Evolutionary conservation across 1,139 yeast genomes (phyloP), one percentile per base, ranked within the genome.

Genomic region (Dujonia santamariae): DNA sequence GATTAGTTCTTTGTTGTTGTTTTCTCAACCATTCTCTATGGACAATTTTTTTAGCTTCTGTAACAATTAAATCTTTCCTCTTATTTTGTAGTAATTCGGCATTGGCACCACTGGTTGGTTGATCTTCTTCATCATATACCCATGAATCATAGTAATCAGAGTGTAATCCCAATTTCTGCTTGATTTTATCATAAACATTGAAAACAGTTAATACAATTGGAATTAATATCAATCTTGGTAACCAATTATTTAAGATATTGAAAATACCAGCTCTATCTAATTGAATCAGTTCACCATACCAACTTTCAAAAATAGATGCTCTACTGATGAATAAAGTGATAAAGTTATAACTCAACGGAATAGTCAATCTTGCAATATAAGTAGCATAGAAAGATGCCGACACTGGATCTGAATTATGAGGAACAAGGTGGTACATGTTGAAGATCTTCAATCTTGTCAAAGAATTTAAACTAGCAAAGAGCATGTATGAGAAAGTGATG

Each of bases 291-390:
- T 75, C 70, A 14, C 95, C 95, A 42, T 83, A 71, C 67, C 90
- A 85, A 34, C 59, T 54, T 46, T 75, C 79, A 49, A 76, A 76
- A 7, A 62, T 47, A 37, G 76, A 70, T 12, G 52, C 50, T 12
- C 77, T 52, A 18, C 75, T 65, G 9, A 78, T 67, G 40, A 83
- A 69, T 34, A 86, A 62, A 25, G 85, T 84, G 38, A 85, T 58
- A 52, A 84, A 86, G 55, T 86, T 86, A 60, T 84, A 86, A 23
- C 86, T 78, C 43, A 86, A 65, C 3, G 96, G 96, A 11, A 86
- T 80, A 0, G 95, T 84, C 51, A 86, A 64, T 44, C 96, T 77
- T 36, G 92, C 85, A 22, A 85, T 79, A 50, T 86, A 86, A 49
- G 85, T 83, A 18, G 90, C 79, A 55, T 84, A 86, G 54, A 85